phyloP scores from a whole-genome alignment of 331 rosid species.

The Pyracantha coccinea region DNA sequence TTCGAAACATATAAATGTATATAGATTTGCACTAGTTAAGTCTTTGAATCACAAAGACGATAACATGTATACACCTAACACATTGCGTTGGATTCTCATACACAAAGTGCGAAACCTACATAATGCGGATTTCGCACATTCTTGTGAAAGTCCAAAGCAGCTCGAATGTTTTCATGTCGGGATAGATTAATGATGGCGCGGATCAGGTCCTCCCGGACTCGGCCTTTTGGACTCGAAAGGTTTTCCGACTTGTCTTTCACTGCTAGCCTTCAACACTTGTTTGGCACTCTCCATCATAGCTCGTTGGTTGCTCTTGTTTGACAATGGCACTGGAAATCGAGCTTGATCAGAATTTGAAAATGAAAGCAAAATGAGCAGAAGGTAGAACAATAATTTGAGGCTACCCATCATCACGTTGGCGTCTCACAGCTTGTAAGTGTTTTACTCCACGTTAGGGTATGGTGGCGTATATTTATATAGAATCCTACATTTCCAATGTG shows the following conservation, averaged over 20 bases:
- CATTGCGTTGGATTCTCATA: background rate
- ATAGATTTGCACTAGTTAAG: background rate
- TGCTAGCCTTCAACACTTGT: constrained; percentile 11
- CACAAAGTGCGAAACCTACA: background rate
- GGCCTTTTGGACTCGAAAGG: background rate
- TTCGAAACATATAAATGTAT: background rate
- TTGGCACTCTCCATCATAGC: constrained; percentile 7
- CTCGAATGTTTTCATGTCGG: background rate
- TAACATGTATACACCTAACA: background rate
- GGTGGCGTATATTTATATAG: background rate
- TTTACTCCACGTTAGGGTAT: background rate
- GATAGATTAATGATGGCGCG: constrained; percentile 11
- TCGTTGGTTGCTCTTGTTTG: background rate
- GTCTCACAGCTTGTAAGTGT: background rate
- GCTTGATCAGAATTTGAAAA: background rate
- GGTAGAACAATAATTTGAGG: constrained; percentile 2
- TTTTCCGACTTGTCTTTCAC: constrained; percentile 5
- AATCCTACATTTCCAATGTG: background rate
- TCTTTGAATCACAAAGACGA: background rate
- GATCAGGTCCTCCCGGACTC: constrained; percentile 21
- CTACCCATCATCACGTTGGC: background rate
- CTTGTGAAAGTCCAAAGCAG: background rate
- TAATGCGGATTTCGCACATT: background rate
- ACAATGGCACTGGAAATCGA: background rate
- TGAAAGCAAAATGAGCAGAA: background rate